Percentiles rank a stretch among this genome's conserved stretches.
Evolutionary conservation across 768 basidiomycete species (phyloP).

Genomic region (Auriculariales sp.): DNA sequence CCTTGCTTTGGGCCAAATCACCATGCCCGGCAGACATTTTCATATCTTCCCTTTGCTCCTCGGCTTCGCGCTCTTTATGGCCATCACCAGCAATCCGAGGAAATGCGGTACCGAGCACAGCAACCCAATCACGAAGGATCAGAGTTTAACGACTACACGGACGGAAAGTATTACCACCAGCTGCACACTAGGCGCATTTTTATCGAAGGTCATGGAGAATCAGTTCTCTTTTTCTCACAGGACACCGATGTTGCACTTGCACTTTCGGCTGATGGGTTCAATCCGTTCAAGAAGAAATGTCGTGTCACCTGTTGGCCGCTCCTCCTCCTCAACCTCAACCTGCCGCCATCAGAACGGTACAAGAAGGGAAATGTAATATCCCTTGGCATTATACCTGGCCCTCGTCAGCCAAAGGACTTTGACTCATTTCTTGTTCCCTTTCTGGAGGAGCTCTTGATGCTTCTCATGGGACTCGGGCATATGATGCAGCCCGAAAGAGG

Average conservation of each 20-base stretch:
- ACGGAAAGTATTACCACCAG: neutral
- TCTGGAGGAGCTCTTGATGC: neutral
- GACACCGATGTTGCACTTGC: neutral
- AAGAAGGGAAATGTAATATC: slow-evolving; percentile 8
- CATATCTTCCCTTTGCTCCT: slow-evolving; percentile 25
- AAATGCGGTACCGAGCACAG: neutral
- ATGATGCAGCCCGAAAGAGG: slow-evolving; percentile 12
- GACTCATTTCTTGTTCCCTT: slow-evolving; percentile 11
- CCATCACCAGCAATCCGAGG: slow-evolving; percentile 9
- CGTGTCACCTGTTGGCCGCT: slow-evolving; percentile 9
- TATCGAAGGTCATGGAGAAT: neutral
- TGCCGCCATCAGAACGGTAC: slow-evolving; percentile 11
- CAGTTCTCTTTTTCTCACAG: neutral
- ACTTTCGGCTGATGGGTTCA: slow-evolving; percentile 1
- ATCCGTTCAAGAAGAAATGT: slow-evolving; percentile 6
- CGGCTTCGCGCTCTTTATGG: slow-evolving; percentile 17
- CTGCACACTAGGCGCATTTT: neutral
- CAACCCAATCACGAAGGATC: neutral
- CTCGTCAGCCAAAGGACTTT: slow-evolving; percentile 9
- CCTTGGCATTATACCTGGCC: slow-evolving; percentile 12
- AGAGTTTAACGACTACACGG: neutral
- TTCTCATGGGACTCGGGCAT: slow-evolving; percentile 7
- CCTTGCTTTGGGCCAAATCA: slow-evolving; percentile 12
- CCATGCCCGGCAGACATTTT: slow-evolving; percentile 16
- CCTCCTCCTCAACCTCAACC: slow-evolving; percentile 9